Evolutionary conservation across 2,329 filamentous ascomycete species (phyloP).

Genomic region (Pseudogymnoascus sp.): DNA sequence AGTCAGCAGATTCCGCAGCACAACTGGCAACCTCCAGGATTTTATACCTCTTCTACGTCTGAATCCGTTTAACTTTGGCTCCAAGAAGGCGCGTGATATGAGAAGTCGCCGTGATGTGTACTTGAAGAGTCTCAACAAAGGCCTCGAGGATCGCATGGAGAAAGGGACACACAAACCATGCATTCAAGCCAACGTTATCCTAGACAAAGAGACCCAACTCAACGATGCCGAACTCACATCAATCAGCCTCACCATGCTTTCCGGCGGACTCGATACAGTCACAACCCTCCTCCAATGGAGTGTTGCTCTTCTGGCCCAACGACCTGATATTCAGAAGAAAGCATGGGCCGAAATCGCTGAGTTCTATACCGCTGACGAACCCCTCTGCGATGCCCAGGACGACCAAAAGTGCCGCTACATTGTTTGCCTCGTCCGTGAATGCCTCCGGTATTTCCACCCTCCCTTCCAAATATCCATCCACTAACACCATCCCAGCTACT

Average conservation of each 20-base stretch:
- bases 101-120: conserved; percentile 52
- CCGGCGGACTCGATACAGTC: conserved; percentile 58
- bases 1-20: conserved; percentile 50
- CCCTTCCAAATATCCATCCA: background rate
- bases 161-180: conserved; percentile 54
- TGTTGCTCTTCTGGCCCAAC: conserved; percentile 49
- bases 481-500: conserved; percentile 37
- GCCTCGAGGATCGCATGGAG: conserved; percentile 52
- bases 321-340: conserved; percentile 54
- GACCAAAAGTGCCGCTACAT: conserved; percentile 58
- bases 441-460: conserved; percentile 37
- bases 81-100: conserved; percentile 51
- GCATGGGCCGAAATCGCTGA: conserved; percentile 49
- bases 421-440: conserved; percentile 55
- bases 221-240: conserved; percentile 55
- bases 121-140: conserved; percentile 46
- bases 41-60: conserved; percentile 51
- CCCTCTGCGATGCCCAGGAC: conserved; percentile 51
- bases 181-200: conserved; percentile 59
- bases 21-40: conserved; percentile 53
- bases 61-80: conserved; percentile 54
- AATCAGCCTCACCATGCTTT: conserved; percentile 61
- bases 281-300: conserved; percentile 60
- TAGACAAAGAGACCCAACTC: conserved; percentile 54
- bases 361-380: conserved; percentile 42